Percentiles rank a stretch among this genome's conserved stretches.
Evolutionary conservation across 1,284 basidiomycete genomes (phyloP).

Genomic region (Coniferiporia sulphurascens): DNA sequence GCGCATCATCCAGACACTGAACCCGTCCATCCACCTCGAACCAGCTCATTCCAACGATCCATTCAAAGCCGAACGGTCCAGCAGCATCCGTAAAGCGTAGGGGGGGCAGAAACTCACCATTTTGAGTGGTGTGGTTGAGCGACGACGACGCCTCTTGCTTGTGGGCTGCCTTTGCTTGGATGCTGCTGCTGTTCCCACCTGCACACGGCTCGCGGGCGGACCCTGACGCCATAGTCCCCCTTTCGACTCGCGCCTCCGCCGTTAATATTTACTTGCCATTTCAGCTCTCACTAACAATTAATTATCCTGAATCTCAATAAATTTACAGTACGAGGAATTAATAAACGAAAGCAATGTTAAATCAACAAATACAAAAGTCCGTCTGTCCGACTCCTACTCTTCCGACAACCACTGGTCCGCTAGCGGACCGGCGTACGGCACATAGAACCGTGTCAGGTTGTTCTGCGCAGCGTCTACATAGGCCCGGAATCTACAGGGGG

Average conservation of each 20-base stretch:
- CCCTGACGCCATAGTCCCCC: not conserved
- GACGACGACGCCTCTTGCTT: slow-evolving; percentile 9
- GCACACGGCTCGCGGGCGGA: not conserved
- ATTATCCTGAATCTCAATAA: not conserved
- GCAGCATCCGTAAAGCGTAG: not conserved
- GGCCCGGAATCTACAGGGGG: slow-evolving; percentile 48
- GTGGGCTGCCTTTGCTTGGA: not conserved
- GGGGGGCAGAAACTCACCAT: slow-evolving; percentile 11
- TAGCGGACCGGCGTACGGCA: slow-evolving; percentile 64
- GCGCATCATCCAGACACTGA: not conserved
- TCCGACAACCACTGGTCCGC: slow-evolving; percentile 74
- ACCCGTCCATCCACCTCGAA: slow-evolving; percentile 2
- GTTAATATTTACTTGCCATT: not conserved
- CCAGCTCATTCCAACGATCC: not conserved
- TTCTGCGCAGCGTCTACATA: slow-evolving; percentile 58
- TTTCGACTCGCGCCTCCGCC: not conserved
- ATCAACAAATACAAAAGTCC: not conserved
- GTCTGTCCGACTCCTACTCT: slow-evolving; percentile 38
- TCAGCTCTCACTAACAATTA: not conserved
- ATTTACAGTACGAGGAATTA: not conserved
- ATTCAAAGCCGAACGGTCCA: not conserved
- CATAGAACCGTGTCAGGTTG: slow-evolving; percentile 51
- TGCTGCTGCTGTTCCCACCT: not conserved
- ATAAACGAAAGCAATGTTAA: not conserved
- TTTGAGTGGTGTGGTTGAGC: not conserved